phyloP scores from a whole-genome alignment of 345 rosid genomes.

The Excoecaria cochinchinensis region DNA sequence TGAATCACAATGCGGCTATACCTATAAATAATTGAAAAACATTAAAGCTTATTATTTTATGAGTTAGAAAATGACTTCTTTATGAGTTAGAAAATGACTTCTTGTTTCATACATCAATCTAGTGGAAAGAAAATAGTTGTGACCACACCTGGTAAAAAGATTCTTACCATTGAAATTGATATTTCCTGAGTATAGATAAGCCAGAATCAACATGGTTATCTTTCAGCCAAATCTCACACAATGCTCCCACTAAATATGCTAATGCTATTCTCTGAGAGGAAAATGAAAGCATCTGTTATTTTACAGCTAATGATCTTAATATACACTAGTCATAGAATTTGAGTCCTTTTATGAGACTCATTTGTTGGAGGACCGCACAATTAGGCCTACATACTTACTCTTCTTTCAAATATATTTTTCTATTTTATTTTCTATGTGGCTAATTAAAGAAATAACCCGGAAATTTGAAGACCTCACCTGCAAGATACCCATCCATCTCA shows the following conservation, averaged over 20 bases:
- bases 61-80: background rate
- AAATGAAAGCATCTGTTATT: slow-evolving; percentile 9
- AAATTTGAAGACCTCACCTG: slow-evolving; percentile 48
- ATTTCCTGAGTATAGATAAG: slow-evolving; percentile 46
- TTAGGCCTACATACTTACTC: background rate
- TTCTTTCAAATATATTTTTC: too few relatives aligned
- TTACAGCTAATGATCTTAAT: background rate
- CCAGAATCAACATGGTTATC: slow-evolving; percentile 44
- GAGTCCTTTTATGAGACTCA: background rate
- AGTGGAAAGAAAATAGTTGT: background rate
- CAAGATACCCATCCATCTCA: slow-evolving; percentile 77
- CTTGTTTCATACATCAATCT: background rate
- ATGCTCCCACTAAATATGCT: slow-evolving; percentile 63
- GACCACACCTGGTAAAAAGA: background rate
- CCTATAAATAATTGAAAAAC: too few relatives aligned
- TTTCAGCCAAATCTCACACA: slow-evolving; percentile 88
- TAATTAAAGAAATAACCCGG: background rate
- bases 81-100: background rate
- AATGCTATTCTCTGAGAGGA: slow-evolving; percentile 70
- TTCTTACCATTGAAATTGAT: slow-evolving; percentile 60
- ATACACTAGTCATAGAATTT: background rate
- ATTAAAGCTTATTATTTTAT: too few relatives aligned
- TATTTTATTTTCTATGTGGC: background rate
- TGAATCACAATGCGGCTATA: background rate
- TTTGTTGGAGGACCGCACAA: background rate